phyloP scores from a whole-genome alignment of 768 basidiomycete species.

The Leucocoprinus birnbaumii region DNA sequence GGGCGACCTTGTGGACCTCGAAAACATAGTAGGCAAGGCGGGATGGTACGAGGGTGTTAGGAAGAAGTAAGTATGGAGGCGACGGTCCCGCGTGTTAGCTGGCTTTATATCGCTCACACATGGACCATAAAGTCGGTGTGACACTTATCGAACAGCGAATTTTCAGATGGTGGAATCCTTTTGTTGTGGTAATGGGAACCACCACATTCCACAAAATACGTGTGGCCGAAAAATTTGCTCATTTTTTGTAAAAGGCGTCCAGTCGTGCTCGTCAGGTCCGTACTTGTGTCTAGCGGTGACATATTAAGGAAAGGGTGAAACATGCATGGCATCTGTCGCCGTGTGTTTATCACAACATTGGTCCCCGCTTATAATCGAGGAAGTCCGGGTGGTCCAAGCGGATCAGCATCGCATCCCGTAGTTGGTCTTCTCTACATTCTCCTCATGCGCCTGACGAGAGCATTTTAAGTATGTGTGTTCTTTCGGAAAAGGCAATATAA shows the following conservation, averaged over 20 bases:
- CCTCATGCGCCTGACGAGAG: background rate
- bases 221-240: too few species aligned
- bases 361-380: too few species aligned
- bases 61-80: constrained; percentile 11
- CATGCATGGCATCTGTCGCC: background rate
- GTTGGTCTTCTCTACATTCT: background rate
- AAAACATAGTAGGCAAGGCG: background rate
- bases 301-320: background rate
- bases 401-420: background rate
- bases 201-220: too few species aligned
- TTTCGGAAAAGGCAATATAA: too few species aligned
- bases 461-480: background rate
- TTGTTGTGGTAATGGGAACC: background rate
- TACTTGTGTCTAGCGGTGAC: background rate
- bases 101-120: constrained; percentile 4
- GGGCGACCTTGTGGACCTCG: background rate
- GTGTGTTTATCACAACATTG: too few species aligned
- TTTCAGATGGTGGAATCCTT: background rate
- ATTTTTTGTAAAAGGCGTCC: too few species aligned
- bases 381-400: constrained; percentile 5
- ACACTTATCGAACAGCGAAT: background rate
- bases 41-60: background rate
- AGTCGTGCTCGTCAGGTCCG: too few species aligned
- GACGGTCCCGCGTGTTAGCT: constrained; percentile 8
- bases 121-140: background rate